Evolutionary conservation across 73 alveolate species (phyloP).

Genomic region (Effrenium voratum): DNA sequence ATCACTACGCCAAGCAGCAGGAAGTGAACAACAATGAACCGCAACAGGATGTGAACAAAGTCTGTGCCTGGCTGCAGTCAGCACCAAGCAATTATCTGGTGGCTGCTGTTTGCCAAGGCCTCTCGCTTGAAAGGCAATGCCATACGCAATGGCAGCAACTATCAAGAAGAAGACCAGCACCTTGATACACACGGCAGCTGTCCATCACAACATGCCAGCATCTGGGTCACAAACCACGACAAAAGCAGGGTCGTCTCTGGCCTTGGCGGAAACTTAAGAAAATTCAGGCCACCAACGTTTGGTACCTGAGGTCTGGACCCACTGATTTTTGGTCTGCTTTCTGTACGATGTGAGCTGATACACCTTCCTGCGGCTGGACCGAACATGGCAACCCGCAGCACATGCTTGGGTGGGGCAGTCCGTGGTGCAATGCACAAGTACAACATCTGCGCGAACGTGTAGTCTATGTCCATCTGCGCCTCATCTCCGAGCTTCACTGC

Average conservation of each 20-base stretch:
- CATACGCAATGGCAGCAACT: constrained; percentile 69
- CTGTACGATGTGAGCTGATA: constrained; percentile 81
- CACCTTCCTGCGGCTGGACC: constrained; percentile 29
- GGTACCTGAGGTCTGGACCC: constrained; percentile 36
- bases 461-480: constrained; percentile 88
- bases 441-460: constrained; percentile 89
- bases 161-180: constrained; percentile 68
- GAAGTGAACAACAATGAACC: constrained; percentile 38
- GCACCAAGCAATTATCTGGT: background rate
- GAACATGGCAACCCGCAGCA: background rate
- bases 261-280: no score
- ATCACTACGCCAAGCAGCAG: constrained; percentile 50
- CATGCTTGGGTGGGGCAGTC: background rate
- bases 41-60: constrained; percentile 63
- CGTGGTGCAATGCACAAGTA: constrained; percentile 80
- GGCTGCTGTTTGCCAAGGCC: background rate
- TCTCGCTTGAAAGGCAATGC: constrained; percentile 71
- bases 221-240: constrained; percentile 50
- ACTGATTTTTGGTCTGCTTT: constrained; percentile 73
- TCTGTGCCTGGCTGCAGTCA: constrained; percentile 3
- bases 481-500: background rate
- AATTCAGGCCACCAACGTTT: background rate
- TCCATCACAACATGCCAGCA: background rate
- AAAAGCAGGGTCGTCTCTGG: constrained; percentile 90
- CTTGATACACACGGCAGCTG: background rate